Conservation (phyloP, 2,329 filamentous ascomycete species). For the Penicillium sp. region DNA sequence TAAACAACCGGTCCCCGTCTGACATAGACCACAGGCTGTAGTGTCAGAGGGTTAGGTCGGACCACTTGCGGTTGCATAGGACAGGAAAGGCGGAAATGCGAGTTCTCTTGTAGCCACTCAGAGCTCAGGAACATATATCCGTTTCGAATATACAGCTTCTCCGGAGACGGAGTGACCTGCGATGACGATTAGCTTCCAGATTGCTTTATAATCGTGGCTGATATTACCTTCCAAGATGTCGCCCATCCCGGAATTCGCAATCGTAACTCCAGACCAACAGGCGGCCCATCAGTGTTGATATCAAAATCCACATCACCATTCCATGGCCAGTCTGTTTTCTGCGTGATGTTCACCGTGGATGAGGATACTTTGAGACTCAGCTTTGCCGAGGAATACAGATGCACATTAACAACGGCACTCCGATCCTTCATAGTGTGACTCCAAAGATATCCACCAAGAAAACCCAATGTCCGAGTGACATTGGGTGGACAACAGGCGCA, state of each 20-base stretch:
- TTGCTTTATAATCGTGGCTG: neutral
- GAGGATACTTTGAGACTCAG: constrained; percentile 30
- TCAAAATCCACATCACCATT: constrained; percentile 52
- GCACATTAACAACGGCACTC: constrained; percentile 50
- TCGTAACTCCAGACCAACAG: constrained; percentile 42
- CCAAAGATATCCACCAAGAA: constrained; percentile 59
- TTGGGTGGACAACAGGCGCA: constrained; percentile 64
- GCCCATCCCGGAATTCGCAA: constrained; percentile 58
- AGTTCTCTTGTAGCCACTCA: constrained; percentile 41
- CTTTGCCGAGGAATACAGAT: constrained; percentile 56
- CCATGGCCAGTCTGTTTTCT: constrained; percentile 60
- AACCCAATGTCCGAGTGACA: constrained; percentile 56
- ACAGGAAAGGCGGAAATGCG: constrained; percentile 48
- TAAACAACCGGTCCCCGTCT: constrained; percentile 61
- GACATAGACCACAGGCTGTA: constrained; percentile 55
- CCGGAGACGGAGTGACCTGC: constrained; percentile 38
- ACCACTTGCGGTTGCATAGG: constrained; percentile 52
- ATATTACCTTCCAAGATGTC: constrained; percentile 11
- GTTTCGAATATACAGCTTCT: constrained; percentile 36
- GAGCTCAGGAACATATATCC: constrained; percentile 53
- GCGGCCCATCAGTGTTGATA: constrained; percentile 30
- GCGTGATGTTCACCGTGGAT: constrained; percentile 44
- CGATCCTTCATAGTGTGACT: constrained; percentile 31
- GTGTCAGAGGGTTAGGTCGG: constrained; percentile 57
- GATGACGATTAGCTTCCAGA: neutral